These are phyloP conservation scores for Mucor sp. DNA, from an alignment of 371 early-diverging fungal species.

Conservation along the genomic window DNA sequence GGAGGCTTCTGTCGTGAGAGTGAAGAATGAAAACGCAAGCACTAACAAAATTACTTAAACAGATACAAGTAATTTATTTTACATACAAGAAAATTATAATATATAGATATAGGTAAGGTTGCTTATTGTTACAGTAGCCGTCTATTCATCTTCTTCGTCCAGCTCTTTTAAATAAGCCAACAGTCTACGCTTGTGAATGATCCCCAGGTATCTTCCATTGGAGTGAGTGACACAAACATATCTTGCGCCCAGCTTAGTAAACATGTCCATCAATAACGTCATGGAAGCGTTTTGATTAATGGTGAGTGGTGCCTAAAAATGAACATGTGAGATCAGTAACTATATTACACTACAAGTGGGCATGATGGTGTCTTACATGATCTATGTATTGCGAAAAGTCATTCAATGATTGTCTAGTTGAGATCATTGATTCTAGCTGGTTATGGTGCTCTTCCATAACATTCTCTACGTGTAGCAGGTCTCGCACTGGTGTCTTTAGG, in stretches of 20 bases:
- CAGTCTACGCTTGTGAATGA: constrained; percentile 77
- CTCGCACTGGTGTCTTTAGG: constrained; percentile 15
- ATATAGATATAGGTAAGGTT: background rate
- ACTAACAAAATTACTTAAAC: too few species aligned
- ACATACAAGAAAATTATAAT: too few species aligned
- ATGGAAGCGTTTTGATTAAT: constrained; percentile 76
- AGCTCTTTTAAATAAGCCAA: constrained; percentile 66
- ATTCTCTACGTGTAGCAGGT: constrained; percentile 1
- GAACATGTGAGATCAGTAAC: background rate
- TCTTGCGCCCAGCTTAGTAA: constrained; percentile 79
- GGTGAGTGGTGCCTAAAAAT: constrained; percentile 71
- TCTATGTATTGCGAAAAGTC: constrained; percentile 79
- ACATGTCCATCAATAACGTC: constrained; percentile 87
- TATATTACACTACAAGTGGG: background rate
- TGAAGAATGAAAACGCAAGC: too few species aligned
- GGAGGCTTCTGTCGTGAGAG: too few species aligned
- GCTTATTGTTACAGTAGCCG: background rate
- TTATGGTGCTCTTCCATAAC: background rate
- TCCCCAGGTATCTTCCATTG: constrained; percentile 68
- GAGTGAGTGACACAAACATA: constrained; percentile 60
- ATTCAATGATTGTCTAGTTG: constrained; percentile 20
- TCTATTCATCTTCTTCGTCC: constrained; percentile 43
- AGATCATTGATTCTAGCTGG: background rate
- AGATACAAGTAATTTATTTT: too few species aligned
- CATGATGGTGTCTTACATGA: constrained; percentile 48